phyloP scores from a whole-genome alignment of 495 filamentous ascomycete genomes.

The Daldinia grandis region DNA sequence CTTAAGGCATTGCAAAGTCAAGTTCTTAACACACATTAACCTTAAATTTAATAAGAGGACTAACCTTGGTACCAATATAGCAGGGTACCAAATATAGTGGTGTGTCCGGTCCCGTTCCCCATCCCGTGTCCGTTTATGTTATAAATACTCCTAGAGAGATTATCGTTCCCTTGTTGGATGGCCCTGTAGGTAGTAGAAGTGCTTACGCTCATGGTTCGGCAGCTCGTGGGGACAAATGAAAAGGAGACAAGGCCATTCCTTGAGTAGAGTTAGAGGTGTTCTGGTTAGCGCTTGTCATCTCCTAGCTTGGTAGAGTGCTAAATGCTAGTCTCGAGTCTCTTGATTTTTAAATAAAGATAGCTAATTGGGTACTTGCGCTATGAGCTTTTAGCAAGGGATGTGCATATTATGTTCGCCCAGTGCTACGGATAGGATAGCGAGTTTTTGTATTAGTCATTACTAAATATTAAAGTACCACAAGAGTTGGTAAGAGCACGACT shows the following conservation, averaged over 20 bases:
- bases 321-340: not conserved
- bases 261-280: not conserved
- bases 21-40: not conserved
- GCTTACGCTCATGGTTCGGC: too few species aligned
- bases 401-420: not conserved
- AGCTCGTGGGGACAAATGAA: too few species aligned
- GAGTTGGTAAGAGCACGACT: not conserved
- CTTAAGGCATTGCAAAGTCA: not conserved
- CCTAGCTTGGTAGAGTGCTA: not conserved
- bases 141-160: too few species aligned
- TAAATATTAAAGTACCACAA: too few species aligned
- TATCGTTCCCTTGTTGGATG: too few species aligned
- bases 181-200: too few species aligned
- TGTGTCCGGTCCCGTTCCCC: too few species aligned
- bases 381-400: not conserved
- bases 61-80: too few species aligned
- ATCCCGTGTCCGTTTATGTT: too few species aligned
- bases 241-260: not conserved
- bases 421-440: not conserved
- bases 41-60: too few species aligned
- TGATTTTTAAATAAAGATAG: not conserved
- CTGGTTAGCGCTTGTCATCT: not conserved
- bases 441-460: too few species aligned
- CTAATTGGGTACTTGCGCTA: not conserved
- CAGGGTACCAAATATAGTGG: too few species aligned